Conservation (phyloP, 257 asterid genomes). For the Solanum lignicaule region DNA sequence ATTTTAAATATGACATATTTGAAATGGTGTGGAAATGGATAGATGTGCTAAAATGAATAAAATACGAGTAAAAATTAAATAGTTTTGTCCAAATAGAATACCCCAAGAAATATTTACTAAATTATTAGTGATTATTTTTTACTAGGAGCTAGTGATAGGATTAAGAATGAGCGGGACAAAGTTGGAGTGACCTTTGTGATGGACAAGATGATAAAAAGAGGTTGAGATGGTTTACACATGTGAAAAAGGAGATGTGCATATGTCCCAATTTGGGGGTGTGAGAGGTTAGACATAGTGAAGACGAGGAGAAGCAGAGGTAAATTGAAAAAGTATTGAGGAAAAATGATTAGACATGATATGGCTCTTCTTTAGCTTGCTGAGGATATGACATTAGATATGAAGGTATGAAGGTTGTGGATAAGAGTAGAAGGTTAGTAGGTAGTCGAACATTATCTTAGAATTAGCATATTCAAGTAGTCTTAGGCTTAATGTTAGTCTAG, state of each 20-base stretch:
- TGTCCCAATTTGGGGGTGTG: not conserved
- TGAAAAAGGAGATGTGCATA: not conserved
- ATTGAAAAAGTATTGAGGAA: too few species aligned
- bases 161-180: not conserved
- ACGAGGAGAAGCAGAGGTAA: not conserved
- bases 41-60: not conserved
- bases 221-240: not conserved
- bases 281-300: not conserved
- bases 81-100: not conserved
- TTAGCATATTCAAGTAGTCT: too few species aligned
- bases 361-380: too few species aligned
- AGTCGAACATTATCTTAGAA: too few species aligned
- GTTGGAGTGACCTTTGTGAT: not conserved
- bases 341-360: not conserved
- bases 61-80: not conserved
- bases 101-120: too few species aligned
- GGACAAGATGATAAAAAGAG: too few species aligned
- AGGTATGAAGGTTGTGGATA: not conserved
- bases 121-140: too few species aligned
- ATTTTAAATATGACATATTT: too few species aligned
- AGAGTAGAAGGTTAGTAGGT: too few species aligned
- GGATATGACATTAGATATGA: not conserved
- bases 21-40: not conserved
- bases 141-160: too few species aligned
- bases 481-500: too few species aligned